phyloP scores from a whole-genome alignment of 805 yeast species.

The Wickerhamiella slavikovae region DNA sequence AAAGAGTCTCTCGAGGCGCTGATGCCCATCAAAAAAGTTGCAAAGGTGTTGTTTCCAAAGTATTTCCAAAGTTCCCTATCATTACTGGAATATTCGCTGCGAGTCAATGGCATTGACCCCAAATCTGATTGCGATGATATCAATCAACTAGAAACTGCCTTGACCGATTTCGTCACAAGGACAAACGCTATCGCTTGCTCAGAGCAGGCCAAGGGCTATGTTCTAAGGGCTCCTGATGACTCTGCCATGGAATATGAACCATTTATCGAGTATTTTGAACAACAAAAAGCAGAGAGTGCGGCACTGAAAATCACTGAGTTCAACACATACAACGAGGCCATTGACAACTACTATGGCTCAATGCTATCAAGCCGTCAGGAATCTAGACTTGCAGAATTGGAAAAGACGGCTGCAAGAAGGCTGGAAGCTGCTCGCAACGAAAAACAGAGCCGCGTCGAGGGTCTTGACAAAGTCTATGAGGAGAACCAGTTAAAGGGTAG shows the following conservation, averaged over 20 bases:
- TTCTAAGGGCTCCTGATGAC: slow-evolving; percentile 6
- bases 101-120: slow-evolving; percentile 27
- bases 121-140: slow-evolving; percentile 17
- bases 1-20: slow-evolving; percentile 15
- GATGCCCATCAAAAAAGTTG: slow-evolving; percentile 20
- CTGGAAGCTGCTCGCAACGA: slow-evolving; percentile 57
- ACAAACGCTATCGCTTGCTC: slow-evolving; percentile 16
- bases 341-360: slow-evolving; percentile 70
- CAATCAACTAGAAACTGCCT: slow-evolving; percentile 8
- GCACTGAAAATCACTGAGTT: slow-evolving; percentile 15
- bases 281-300: slow-evolving; percentile 21
- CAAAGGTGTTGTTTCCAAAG: slow-evolving; percentile 45
- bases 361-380: slow-evolving; percentile 66
- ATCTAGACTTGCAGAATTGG: slow-evolving; percentile 38
- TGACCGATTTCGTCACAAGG: too few relatives aligned
- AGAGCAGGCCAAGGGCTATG: slow-evolving; percentile 8
- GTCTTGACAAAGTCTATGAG: slow-evolving; percentile 41
- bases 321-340: slow-evolving; percentile 56
- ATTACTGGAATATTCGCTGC: slow-evolving; percentile 40
- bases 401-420: slow-evolving; percentile 45
- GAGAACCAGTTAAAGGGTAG: slow-evolving; percentile 50
- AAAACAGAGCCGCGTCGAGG: slow-evolving; percentile 45
- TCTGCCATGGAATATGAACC: slow-evolving; percentile 13
- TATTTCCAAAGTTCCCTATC: slow-evolving; percentile 65
- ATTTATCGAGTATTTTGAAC: slow-evolving; percentile 16